Base-by-base conservation (phyloP, 352 stramenopile genomes). In the Pseudoperonospora humuli region DNA sequence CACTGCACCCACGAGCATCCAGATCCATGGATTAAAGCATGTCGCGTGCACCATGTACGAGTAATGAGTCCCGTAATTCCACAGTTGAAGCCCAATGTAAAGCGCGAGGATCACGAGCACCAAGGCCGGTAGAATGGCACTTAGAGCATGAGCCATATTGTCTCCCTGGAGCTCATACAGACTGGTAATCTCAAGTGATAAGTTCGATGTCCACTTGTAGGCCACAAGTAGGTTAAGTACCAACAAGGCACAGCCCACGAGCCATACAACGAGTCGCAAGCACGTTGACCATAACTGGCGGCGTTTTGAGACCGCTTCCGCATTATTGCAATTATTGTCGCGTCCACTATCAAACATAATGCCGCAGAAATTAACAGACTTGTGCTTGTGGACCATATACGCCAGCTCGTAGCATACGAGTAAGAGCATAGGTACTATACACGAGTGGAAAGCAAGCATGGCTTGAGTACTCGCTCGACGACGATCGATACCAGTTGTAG, bases 321-420 rank as follows among this genome's bases (percentile, higher is more conserved):
- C 39, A 23, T 68, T 61, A 23, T 43, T 38, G 18, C 43, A 50
- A 11, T 48, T 64, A 17, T 51, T 52, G 26, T 65, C 60, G n/a
- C 53, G 54, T 21, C 70, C 74, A 27, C 65, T 79, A 38, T 94
- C 82, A 44, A 95, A 95, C 11, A 73, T 75, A 51, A 95, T 94
- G 26, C 85, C 85, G 41, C 83, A 95, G 47, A 95, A 95, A 52
- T 92, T 91, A 43, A 95, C 81, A 15, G 70, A 84, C 40, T 90
- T 90, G 39, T 90, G 76, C 61, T 94, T 95, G 63, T 95, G 85
- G 32, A 95, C 85, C 27, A 86, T 43, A 63, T 95, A 95, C 9
- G 81, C 81, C 51, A 95, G 60, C 57, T 95, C 84, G 50, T 94
- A 95, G 63, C 81, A 90, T 3, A 91, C 75, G 14, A 95, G 61